Evolutionary conservation across 1,284 basidiomycete genomes (phyloP).

Genomic region (Blastosporella zonata): DNA sequence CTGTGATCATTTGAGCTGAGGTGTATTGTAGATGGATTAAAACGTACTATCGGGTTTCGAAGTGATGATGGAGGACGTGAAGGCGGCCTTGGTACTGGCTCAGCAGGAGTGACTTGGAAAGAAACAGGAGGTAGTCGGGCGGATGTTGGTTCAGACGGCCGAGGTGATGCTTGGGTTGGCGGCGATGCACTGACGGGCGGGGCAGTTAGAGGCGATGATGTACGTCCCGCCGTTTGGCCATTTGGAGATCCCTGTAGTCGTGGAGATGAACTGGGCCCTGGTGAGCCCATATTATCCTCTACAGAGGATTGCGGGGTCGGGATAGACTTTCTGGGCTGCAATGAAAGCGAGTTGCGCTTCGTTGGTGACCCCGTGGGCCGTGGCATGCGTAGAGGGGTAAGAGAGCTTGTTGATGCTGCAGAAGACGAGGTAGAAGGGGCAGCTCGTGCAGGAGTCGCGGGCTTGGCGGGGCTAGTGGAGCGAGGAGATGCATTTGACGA

Average conservation of each 20-base stretch:
- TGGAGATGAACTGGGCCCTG: conserved; percentile 26
- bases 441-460: conserved; percentile 42
- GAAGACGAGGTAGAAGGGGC: conserved; percentile 15
- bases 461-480: conserved; percentile 44
- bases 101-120: conserved; percentile 17
- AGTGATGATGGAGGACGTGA: conserved; percentile 21
- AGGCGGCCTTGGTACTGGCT: conserved; percentile 21
- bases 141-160: conserved; percentile 4
- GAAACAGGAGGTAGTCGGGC: conserved; percentile 16
- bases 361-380: conserved; percentile 36
- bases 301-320: conserved; percentile 30
- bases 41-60: conserved; percentile 21
- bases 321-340: conserved; percentile 37
- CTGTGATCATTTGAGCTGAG: neutral
- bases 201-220: conserved; percentile 34
- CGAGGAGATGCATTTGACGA: conserved; percentile 41
- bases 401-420: conserved; percentile 18
- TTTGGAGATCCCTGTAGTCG: conserved; percentile 17
- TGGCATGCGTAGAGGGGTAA: conserved; percentile 21
- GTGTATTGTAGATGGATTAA: neutral
- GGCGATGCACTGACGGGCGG: conserved; percentile 16
- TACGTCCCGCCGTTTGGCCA: conserved; percentile 24
- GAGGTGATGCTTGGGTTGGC: conserved; percentile 8
- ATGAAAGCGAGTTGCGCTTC: conserved; percentile 32
- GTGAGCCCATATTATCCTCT: conserved; percentile 24